Evolutionary conservation across 2,329 filamentous ascomycete species (phyloP), one percentile per base, ranked within the genome.

Genomic region (Hymenotorrendiella dingleyae): DNA sequence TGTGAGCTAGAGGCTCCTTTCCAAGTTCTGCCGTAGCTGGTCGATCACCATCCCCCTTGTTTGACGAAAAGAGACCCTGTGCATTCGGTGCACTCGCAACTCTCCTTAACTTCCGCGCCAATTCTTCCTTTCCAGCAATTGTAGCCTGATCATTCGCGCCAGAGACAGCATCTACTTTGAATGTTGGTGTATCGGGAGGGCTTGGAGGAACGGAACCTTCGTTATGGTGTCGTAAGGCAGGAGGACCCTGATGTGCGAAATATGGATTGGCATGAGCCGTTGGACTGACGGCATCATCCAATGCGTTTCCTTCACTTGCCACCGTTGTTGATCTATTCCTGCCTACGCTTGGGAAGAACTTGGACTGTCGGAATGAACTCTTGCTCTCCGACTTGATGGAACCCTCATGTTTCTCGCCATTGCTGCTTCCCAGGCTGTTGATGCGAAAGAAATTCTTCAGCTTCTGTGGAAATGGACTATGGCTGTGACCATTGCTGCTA

Each of bases 11-110:
- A 26, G 86, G 84, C 60, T 94, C 85, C 64, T 94, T 94, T 58
- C 84, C 84, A 38, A 93, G 72, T 63, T 95, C 88, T 27, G 88
- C 87, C 8, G 90, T 95, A 51, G 82, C 82, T 34, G 88, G 90
- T 50, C 88, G 79, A 36, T 84, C 81, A 42, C 71, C 74, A 52
- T 71, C 72, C 29, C 67, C 67, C 53, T 79, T 75, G 35, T 69
- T 68, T 52, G 75, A 77, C 56, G 69, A 67, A 58, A 98, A 97
- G 24, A 97, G 70, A 17, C 91, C 93, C 65, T 98, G 93, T 17
- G 91, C 88, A 70, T 98, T 98, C 27, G 93, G 93, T 38, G 93
- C 93, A 62, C 91, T 97, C 42, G 93, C 93, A 42, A 98, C 93
- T 62, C 91, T 82, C 62, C 93, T 81, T 61, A 98, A 70, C 64